phyloP scores from a whole-genome alignment of 352 stramenopile species.

The Phytophthora cryptogea region DNA sequence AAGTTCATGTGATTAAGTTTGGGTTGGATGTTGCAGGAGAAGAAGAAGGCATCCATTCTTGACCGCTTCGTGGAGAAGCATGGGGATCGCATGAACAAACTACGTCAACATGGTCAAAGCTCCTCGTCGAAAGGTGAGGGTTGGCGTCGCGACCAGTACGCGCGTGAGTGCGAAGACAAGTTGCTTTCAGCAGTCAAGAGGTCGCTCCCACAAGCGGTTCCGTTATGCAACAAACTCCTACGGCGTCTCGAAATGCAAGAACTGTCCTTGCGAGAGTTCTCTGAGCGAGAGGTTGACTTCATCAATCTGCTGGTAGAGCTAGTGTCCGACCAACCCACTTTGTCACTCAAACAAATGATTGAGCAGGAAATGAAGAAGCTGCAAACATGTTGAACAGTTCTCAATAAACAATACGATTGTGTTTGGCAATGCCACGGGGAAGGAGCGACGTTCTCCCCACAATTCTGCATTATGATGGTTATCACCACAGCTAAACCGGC shows the following conservation, averaged over 20 bases:
- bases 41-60: constrained; percentile 77
- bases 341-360: constrained; percentile 73
- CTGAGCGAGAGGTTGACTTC: constrained; percentile 78
- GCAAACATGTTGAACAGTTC: constrained; percentile 8
- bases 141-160: constrained; percentile 49
- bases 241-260: constrained; percentile 76
- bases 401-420: constrained; percentile 4
- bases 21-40: constrained; percentile 39
- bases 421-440: constrained; percentile 28
- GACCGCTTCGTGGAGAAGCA: constrained; percentile 84
- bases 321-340: constrained; percentile 68
- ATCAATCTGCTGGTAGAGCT: constrained; percentile 83
- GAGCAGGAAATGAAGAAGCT: constrained; percentile 72
- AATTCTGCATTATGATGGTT: constrained; percentile 31
- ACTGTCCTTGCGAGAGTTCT: constrained; percentile 70
- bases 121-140: constrained; percentile 8
- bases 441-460: constrained; percentile 17
- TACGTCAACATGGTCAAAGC: constrained; percentile 27
- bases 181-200: constrained; percentile 62
- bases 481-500: constrained; percentile 5
- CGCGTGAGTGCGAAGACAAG: constrained; percentile 60
- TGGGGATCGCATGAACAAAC: constrained; percentile 64
- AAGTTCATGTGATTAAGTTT: background rate
- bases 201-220: constrained; percentile 66
- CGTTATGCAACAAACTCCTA: constrained; percentile 70